Percentiles rank a stretch among this genome's conserved stretches.
These are phyloP conservation scores for Barnettozyma sucrosica DNA, from an alignment of 805 yeast species.

Conservation along the genomic window DNA sequence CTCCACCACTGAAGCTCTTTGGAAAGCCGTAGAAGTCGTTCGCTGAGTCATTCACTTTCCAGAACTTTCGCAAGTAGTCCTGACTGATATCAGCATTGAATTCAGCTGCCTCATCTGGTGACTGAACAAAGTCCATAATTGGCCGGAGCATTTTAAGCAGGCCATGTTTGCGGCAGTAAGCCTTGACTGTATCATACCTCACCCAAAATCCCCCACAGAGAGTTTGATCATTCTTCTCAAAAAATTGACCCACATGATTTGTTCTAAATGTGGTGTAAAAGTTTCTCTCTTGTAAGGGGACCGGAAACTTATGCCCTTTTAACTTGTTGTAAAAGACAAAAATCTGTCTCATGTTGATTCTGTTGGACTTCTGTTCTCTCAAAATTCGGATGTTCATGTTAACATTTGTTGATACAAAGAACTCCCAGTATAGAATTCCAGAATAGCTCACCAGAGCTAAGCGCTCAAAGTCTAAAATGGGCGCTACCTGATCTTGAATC, in stretches of 20 bases:
- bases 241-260: conserved; percentile 1
- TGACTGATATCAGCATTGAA: conserved; percentile 11
- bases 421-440: conserved; percentile 24
- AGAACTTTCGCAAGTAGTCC: conserved; percentile 6
- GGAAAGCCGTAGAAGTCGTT: conserved; percentile 19
- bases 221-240: conserved; percentile 19
- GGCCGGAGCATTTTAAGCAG: conserved; percentile 11
- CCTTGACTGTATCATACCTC: conserved; percentile 10
- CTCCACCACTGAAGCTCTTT: conserved; percentile 16
- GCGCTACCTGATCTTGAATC: conserved; percentile 14
- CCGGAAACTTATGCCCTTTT: conserved; percentile 10
- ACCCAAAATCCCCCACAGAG: conserved; percentile 29
- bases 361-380: conserved; percentile 15
- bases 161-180: conserved; percentile 19
- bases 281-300: conserved; percentile 11
- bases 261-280: conserved; percentile 12
- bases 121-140: conserved; percentile 13
- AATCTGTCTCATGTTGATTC: conserved; percentile 23
- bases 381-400: conserved; percentile 22
- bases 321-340: conserved; percentile 17
- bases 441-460: conserved; percentile 22
- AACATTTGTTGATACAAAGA: conserved; percentile 16
- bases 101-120: conserved; percentile 12
- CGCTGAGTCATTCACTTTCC: conserved; percentile 13
- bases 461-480: conserved; percentile 23